Evolutionary conservation across 2,329 filamentous ascomycete genomes (phyloP), one percentile per base, ranked within the genome.

Genomic region (Fusarium guadeloupense): DNA sequence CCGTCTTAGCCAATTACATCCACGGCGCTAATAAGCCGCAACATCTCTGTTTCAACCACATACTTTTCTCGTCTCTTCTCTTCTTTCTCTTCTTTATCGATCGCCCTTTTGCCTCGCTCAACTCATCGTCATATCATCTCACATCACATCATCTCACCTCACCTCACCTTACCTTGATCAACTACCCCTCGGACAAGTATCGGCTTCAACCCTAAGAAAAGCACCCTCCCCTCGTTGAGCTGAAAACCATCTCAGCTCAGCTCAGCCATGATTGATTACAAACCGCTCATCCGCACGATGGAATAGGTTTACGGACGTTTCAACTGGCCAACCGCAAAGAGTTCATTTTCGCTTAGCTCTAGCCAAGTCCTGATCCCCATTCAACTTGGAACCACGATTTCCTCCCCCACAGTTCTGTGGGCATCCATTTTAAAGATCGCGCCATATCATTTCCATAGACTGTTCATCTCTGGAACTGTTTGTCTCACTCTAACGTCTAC

Each of bases 211-310:
- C 28, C 28, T n/a, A 28, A n/a, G 33, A 8, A 26, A 53, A 21
- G 19, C 16, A 30, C 28, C 43, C 35, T 41, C 37, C 37, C 43
- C 35, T 41, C 37, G 31, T 46, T 47, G 25, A 25, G 17, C 37
- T 47, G 37, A 23, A 20, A 17, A 20, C 47, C 25, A 37, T 25
- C 20, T 39, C n/a, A 26, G 42, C 39, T 58, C 46, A 55, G 35
- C 47, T 28, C 35, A 31, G 40, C 46, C 43, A 60, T 61, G 54
- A 39, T 46, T 67, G 56, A 58, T 65, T 68, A 67, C 62, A 49
- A 64, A 60, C 59, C 60, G 47, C 50, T 47, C 43, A 43, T 43
- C 21, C 46, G 25, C 31, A 38, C 44, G 45, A 62, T 62, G 40
- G 54, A 58, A 55, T 66, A 69, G 53, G 25, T 21, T 43, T 48